A percentile compares a stretch with the other conserved stretches of the same genome.
phyloP scores from a whole-genome alignment of 768 basidiomycete genomes.

The Collybiopsis luxurians region DNA sequence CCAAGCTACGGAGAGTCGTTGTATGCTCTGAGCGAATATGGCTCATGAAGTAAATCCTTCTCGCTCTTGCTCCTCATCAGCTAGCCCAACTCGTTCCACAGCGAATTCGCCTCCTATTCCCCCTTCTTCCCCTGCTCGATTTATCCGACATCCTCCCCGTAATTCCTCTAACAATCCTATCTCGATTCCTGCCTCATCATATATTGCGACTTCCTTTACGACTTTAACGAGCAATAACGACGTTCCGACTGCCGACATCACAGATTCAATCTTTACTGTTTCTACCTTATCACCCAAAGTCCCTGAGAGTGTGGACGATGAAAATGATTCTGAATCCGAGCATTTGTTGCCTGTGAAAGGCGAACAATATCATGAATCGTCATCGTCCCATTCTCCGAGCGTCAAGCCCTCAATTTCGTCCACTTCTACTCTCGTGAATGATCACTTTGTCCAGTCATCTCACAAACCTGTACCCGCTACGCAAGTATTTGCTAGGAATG shows the following conservation, averaged over 20 bases:
- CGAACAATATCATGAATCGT: neutral
- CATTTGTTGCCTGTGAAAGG: neutral
- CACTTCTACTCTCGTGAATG: constrained; percentile 2
- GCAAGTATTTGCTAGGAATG: constrained; percentile 54
- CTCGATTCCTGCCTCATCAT: neutral
- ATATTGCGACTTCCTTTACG: neutral
- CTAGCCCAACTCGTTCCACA: neutral
- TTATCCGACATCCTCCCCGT: constrained; percentile 16
- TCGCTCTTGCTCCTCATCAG: neutral
- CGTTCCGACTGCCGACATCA: constrained; percentile 4
- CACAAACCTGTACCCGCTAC: constrained; percentile 55
- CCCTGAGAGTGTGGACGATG: constrained; percentile 9
- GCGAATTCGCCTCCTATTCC: neutral
- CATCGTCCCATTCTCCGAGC: neutral
- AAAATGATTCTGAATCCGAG: neutral
- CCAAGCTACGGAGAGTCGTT: neutral
- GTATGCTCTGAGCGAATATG: neutral
- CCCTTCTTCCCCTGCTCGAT: constrained; percentile 22
- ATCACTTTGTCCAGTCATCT: neutral
- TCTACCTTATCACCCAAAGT: neutral
- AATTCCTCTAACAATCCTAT: neutral
- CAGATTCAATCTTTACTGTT: neutral
- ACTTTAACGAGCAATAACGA: constrained; percentile 7
- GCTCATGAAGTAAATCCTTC: neutral
- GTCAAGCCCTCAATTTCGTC: constrained; percentile 1